Evolutionary conservation across 805 yeast species (phyloP), one percentile per base, ranked within the genome.

Genomic region (Candida koratica): DNA sequence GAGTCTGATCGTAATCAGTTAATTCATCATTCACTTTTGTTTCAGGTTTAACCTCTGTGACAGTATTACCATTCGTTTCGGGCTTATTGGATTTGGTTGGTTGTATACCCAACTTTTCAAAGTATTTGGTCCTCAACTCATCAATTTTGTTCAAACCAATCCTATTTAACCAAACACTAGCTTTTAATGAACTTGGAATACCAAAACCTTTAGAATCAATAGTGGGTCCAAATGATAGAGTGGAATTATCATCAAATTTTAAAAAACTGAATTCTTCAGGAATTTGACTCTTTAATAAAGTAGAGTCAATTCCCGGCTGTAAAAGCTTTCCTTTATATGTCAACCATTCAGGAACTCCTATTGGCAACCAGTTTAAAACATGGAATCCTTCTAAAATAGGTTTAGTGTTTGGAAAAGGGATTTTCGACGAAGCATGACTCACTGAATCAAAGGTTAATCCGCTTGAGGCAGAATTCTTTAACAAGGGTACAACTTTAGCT

Each of bases 401-500:
- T 10, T 55, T 51, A 23, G 45, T 51, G 4, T 60, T 56, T 6
- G 66, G 58, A 7, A 58, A 55, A 7, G 67, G 61, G 12, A 65
- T 60, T 37, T 59, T 60, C 13, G 56, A 45, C n/a, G 51, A 41
- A 7, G 55, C 45, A 11, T 60, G 57, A 3, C 60, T 56, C 26
- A 66, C 46, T 5, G 56, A 41, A 26, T 58, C 65, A 35, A 67
- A 49, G 2, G 61, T 48, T 9, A 46, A 33, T 30, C 56, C 39
- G 25, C 48, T 50, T 10, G 52, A 41, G 14, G 55, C 43, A 5
- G 51, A 33, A 30, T 47, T 51, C 26, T 48, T 48, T 11, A 46
- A 47, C 11, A 41, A 19, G 0, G 96, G 93, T 17, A 86, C 60
- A 1, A 86, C 76, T 42, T 79, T 79, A 20, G 88, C 67, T n/a